A percentile compares a stretch with the other conserved stretches of the same genome.
Evolutionary conservation across 2,329 filamentous ascomycete species (phyloP).

Genomic region (Fusarium palustre): DNA sequence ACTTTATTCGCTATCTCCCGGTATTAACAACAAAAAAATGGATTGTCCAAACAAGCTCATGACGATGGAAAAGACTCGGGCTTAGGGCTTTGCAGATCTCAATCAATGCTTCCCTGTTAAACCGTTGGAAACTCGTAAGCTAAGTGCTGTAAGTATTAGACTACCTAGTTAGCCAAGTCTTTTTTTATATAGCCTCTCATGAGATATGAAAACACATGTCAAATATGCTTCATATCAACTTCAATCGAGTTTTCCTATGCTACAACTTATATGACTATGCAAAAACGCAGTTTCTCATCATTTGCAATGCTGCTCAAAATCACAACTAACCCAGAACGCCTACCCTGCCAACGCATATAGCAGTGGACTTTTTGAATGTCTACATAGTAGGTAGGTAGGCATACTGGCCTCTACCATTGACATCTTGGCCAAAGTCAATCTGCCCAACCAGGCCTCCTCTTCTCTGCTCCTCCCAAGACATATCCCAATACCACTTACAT

Average conservation of each 20-base stretch:
- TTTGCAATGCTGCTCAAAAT: conserved; percentile 36
- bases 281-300: conserved; percentile 23
- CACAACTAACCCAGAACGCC: conserved; percentile 46
- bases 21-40: neutral
- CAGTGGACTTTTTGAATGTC: conserved; percentile 42
- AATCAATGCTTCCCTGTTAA: conserved; percentile 37
- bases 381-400: conserved; percentile 16
- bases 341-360: conserved; percentile 41
- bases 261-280: neutral
- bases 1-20: conserved; percentile 7
- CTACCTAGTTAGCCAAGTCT: neutral
- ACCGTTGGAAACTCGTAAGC: conserved; percentile 16
- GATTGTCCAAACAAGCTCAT: conserved; percentile 12
- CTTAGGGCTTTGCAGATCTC: conserved; percentile 37
- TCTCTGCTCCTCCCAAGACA: conserved; percentile 1
- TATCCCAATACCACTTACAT: conserved; percentile 52
- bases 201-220: conserved; percentile 8
- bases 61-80: too few relatives aligned
- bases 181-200: conserved; percentile 15
- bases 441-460: conserved; percentile 20
- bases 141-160: conserved; percentile 5
- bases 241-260: neutral
- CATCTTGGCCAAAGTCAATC: conserved; percentile 16
- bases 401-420: conserved; percentile 29
- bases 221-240: conserved; percentile 12